Conservation (phyloP, 2,329 filamentous ascomycete genomes). For the Aspergillus caelatus region DNA sequence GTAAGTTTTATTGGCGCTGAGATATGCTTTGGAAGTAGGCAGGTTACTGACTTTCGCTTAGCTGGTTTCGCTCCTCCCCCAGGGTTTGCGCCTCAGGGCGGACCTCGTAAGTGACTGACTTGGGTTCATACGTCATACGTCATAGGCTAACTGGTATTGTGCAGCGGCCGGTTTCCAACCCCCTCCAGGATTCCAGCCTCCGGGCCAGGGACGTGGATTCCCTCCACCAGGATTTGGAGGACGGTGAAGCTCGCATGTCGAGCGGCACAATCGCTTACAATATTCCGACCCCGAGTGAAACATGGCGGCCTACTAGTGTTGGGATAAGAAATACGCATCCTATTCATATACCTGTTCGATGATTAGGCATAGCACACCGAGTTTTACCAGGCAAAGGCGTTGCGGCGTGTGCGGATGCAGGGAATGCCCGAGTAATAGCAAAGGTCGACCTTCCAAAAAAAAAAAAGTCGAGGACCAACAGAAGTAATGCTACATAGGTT, state of each 20-base stretch:
- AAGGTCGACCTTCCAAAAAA: constrained; percentile 23
- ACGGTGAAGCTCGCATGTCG: constrained; percentile 35
- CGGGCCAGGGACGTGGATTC: constrained; percentile 55
- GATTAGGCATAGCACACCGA: constrained; percentile 31
- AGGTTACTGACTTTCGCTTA: constrained; percentile 20
- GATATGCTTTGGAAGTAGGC: neutral
- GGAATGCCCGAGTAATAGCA: constrained; percentile 33
- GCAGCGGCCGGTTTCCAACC: constrained; percentile 58
- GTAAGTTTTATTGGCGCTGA: constrained; percentile 43
- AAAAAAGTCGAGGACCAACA: constrained; percentile 16
- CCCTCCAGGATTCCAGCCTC: constrained; percentile 75
- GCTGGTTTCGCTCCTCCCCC: constrained; percentile 53
- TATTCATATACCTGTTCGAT: constrained; percentile 17
- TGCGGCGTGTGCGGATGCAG: constrained; percentile 45
- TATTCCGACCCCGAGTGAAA: constrained; percentile 24
- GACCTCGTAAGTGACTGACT: constrained; percentile 46
- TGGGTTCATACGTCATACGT: constrained; percentile 12
- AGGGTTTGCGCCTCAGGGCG: constrained; percentile 50
- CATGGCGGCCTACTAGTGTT: constrained; percentile 21
- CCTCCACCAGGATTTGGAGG: constrained; percentile 55
- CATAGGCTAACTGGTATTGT: constrained; percentile 40
- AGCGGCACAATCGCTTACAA: constrained; percentile 28
- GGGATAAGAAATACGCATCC: constrained; percentile 17
- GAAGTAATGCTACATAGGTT: constrained; percentile 28
- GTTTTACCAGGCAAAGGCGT: constrained; percentile 43